Evolutionary conservation across 2,329 filamentous ascomycete genomes (phyloP), one percentile per base, ranked within the genome.

Genomic region (Colletotrichum orbiculare): DNA sequence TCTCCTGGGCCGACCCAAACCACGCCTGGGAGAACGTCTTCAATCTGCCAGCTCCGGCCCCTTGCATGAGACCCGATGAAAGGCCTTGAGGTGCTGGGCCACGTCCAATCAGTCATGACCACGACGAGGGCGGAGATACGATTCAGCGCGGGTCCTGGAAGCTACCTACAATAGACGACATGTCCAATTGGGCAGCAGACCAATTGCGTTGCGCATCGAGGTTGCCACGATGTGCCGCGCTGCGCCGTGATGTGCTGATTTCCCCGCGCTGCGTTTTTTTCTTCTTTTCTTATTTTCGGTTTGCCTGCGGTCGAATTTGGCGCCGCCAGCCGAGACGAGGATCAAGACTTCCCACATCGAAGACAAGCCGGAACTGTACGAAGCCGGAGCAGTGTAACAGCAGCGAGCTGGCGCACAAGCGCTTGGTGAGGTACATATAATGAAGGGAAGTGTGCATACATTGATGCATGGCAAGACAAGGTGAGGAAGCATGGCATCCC

Each of bases 171-270:
- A 25, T 25, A n/a, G 48, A n/a, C 48, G 35, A n/a, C 38, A 42
- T 58, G 53, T 65, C 62, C 54, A 56, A 66, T 60, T 68, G 58
- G 66, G 50, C 63, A 54, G 46, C 50, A 45, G 33, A n/a, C 46
- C 41, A 45, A 37, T 38, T 58, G 43, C 25, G 15, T 42, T 41
- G 48, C 42, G 54, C 39, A 37, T 43, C 45, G 46, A 25, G 25
- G 25, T 15, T 15, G 42, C 39, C 34, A 13, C 43, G 33, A 15
- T 33, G 42, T 13, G 54, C 54, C 35, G 34, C 43, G 42, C 17
- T n/a, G 47, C 15, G 35, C 17, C n/a, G 11, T 38, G 46, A n/a
- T 47, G 17, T 47, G 53, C 34, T 54, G 41, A 48, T 42, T 54
- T 42, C 45, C 60, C 55, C 61, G 49, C 49, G 49, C 11, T 54